Evolutionary conservation across 345 rosid genomes (phyloP), one percentile per base, ranked within the genome.

Genomic region (Linum trigynum): DNA sequence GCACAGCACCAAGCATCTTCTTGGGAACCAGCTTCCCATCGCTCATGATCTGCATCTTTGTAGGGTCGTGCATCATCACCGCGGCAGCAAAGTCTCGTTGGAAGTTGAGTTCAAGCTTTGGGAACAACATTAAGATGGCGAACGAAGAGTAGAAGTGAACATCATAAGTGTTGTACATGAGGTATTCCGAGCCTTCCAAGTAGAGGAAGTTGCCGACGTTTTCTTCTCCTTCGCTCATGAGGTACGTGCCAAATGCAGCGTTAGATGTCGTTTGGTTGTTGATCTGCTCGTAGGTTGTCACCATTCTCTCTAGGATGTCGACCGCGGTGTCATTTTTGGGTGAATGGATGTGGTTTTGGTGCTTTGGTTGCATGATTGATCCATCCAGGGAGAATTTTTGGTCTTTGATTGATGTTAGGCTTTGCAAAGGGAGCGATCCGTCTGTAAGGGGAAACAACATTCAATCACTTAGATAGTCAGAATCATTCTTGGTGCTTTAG

Each of bases 71-170:
- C 68, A 84, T 71, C 71, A 89, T 72, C 63, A 89, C 86, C 6
- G 84, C 86, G 2, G 84, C 85, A 17, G 92, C 92, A 45, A 89
- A 84, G 80, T 83, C 96, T 78, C 92, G 76, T 69, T 89, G 96
- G 69, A 89, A 74, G 79, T 86, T 89, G 35, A 89, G 83, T 74
- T 89, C 88, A 3, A 89, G 72, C 65, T 89, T 81, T 1, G 96
- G 92, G 55, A 86, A 89, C 59, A 89, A 80, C 92, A 84, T 80
- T 64, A 86, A 77, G 45, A 89, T 76, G 2, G 92, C 88, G 65
- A 86, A 86, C 37, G 96, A 89, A 0, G 96, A 79, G 79, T 89
- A 86, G 81, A 84, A 89, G 71, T 89, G 92, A 65, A 86, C 92
- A 57, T 89, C 96, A 7, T 86, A 89, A 2, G 96, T 89, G 32